Percentiles rank a stretch among this genome's conserved stretches.
Conservation (phyloP, 1,139 yeast genomes). For the Yamadazyma mexicana region DNA sequence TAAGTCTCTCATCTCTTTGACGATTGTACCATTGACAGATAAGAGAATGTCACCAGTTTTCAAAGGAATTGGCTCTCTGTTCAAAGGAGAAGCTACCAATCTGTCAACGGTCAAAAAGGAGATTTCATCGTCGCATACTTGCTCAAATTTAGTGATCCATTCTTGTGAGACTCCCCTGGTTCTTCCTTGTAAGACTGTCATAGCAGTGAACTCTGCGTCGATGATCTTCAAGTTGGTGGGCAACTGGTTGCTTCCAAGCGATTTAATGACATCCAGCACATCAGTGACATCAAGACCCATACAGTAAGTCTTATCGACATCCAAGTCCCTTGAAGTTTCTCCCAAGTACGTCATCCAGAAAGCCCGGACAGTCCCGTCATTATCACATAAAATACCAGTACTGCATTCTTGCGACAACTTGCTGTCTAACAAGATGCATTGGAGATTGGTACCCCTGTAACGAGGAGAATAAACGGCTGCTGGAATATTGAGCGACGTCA, state of each 20-base stretch:
- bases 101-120: slow-evolving; percentile 74
- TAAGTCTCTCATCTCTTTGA: slow-evolving; percentile 68
- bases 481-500: slow-evolving; percentile 73
- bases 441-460: slow-evolving; percentile 83
- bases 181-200: slow-evolving; percentile 75
- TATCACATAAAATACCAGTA: slow-evolving; percentile 78
- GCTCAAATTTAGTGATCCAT: slow-evolving; percentile 74
- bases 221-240: slow-evolving; percentile 65
- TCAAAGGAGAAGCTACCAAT: slow-evolving; percentile 53
- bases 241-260: slow-evolving; percentile 49
- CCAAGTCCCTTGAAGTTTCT: slow-evolving; percentile 48
- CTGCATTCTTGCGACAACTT: slow-evolving; percentile 72
- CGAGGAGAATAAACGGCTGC: slow-evolving; percentile 70
- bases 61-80: slow-evolving; percentile 31
- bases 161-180: slow-evolving; percentile 82
- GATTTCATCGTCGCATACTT: slow-evolving; percentile 57
- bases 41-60: slow-evolving; percentile 71
- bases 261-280: slow-evolving; percentile 54
- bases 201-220: slow-evolving; percentile 75
- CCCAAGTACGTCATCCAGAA: slow-evolving; percentile 84
- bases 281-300: slow-evolving; percentile 83
- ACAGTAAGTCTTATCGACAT: slow-evolving; percentile 62
- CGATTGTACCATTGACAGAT: slow-evolving; percentile 63
- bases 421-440: slow-evolving; percentile 74
- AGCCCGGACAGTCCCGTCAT: slow-evolving; percentile 78